Conservation (phyloP, 352 stramenopile species). For the Elongisporangium prolatum region DNA sequence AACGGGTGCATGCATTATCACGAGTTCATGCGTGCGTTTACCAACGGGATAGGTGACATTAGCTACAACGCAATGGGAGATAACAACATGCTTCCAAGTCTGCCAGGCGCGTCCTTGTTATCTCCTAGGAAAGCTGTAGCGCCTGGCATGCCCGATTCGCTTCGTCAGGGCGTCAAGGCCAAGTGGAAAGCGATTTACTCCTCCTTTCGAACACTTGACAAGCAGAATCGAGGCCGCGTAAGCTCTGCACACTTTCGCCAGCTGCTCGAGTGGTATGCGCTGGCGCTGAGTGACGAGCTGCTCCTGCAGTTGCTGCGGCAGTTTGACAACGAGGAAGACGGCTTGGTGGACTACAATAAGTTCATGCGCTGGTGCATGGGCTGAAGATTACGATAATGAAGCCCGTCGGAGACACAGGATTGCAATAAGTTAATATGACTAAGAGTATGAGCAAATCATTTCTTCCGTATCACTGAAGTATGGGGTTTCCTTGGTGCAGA, state of each 20-base stretch:
- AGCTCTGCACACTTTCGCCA: conserved; percentile 63
- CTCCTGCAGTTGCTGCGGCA: conserved; percentile 55
- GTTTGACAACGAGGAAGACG: conserved; percentile 56
- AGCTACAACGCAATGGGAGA: background rate
- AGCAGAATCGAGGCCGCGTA: conserved; percentile 38
- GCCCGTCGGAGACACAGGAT: background rate
- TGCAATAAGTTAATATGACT: background rate
- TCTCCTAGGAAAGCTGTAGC: background rate
- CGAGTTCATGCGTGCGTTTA: conserved; percentile 56
- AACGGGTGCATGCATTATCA: conserved; percentile 65
- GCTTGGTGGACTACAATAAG: conserved; percentile 65
- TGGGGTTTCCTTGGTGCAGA: background rate
- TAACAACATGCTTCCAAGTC: conserved; percentile 20
- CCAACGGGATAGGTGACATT: conserved; percentile 43
- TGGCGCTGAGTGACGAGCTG: conserved; percentile 41
- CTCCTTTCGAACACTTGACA: conserved; percentile 63
- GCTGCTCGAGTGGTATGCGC: conserved; percentile 67
- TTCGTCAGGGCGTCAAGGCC: conserved; percentile 46
- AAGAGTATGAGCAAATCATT: background rate
- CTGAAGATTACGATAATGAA: conserved; percentile 7
- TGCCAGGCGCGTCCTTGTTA: conserved; percentile 3
- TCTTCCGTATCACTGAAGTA: background rate
- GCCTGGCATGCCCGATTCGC: conserved; percentile 23
- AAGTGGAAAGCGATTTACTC: conserved; percentile 77
- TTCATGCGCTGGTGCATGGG: conserved; percentile 66